These are phyloP conservation scores for Brassica nigra DNA, from an alignment of 345 rosid species.

Conservation along the genomic window DNA sequence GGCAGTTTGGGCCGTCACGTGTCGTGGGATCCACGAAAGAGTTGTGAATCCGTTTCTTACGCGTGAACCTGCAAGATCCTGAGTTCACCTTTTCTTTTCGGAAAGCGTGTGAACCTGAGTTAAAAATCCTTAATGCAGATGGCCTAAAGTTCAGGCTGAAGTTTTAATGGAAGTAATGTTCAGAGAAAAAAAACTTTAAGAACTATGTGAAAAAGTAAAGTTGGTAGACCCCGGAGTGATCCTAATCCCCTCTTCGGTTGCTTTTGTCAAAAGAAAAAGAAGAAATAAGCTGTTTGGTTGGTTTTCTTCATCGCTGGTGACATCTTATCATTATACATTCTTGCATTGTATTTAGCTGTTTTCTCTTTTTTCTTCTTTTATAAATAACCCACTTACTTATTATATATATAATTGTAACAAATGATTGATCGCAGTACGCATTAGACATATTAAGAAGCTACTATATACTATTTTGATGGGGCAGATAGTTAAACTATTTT, in stretches of 20 bases:
- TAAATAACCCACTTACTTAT: slow-evolving; percentile 18
- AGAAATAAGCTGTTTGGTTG: slow-evolving; percentile 16
- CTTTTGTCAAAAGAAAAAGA: slow-evolving; percentile 33
- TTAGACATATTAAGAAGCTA: neutral
- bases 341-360: slow-evolving; percentile 32
- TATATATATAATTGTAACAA: slow-evolving; percentile 8
- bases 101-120: no score
- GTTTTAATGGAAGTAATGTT: no score
- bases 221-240: slow-evolving; percentile 28
- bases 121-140: no score
- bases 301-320: slow-evolving; percentile 34
- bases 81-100: no score
- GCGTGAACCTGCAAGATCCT: no score
- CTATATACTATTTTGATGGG: slow-evolving; percentile 1
- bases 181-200: neutral
- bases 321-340: slow-evolving; percentile 22
- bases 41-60: no score
- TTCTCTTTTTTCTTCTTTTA: neutral
- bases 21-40: no score
- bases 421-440: slow-evolving; percentile 23
- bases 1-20: no score
- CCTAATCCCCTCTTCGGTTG: slow-evolving; percentile 23
- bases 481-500: neutral
- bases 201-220: neutral
- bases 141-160: no score